These are phyloP conservation scores for Fusarium sp. DNA, from an alignment of 2,329 filamentous ascomycete species.

Conservation along the genomic window DNA sequence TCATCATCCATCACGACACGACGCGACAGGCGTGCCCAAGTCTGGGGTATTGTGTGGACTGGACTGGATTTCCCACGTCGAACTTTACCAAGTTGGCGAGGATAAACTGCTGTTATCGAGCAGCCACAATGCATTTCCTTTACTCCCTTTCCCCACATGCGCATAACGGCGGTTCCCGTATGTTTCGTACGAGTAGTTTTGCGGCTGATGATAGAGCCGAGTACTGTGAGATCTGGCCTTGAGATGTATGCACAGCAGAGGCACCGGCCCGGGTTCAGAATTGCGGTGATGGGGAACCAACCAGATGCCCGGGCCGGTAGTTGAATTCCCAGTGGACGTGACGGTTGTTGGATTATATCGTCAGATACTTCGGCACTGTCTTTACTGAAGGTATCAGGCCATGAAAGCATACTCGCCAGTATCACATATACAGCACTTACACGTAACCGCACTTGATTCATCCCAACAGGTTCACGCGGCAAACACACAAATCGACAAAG, in stretches of 20 bases:
- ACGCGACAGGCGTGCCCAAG: background rate
- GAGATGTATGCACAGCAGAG: background rate
- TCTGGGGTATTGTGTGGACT: constrained; percentile 11
- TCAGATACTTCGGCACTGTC: background rate
- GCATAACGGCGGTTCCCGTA: constrained; percentile 28
- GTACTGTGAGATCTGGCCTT: background rate
- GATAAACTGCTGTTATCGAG: constrained; percentile 27
- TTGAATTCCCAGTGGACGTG: background rate
- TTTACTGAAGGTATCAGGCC: background rate
- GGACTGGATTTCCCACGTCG: constrained; percentile 5
- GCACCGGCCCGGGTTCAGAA: constrained; percentile 36
- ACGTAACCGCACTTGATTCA: background rate
- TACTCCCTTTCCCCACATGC: constrained; percentile 9
- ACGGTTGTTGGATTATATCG: background rate
- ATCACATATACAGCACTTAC: background rate
- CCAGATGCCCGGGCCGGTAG: constrained; percentile 33
- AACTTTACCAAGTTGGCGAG: constrained; percentile 21
- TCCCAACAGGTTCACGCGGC: background rate
- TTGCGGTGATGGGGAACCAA: background rate
- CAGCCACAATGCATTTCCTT: constrained; percentile 18
- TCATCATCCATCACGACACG: background rate
- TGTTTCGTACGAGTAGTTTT: constrained; percentile 23
- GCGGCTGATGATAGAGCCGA: background rate
- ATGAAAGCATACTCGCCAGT: constrained; percentile 3
- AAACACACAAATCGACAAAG: constrained; percentile 7